Base-by-base conservation (phyloP, 169 alveolate species). In the Plasmodium vivax region DNA sequence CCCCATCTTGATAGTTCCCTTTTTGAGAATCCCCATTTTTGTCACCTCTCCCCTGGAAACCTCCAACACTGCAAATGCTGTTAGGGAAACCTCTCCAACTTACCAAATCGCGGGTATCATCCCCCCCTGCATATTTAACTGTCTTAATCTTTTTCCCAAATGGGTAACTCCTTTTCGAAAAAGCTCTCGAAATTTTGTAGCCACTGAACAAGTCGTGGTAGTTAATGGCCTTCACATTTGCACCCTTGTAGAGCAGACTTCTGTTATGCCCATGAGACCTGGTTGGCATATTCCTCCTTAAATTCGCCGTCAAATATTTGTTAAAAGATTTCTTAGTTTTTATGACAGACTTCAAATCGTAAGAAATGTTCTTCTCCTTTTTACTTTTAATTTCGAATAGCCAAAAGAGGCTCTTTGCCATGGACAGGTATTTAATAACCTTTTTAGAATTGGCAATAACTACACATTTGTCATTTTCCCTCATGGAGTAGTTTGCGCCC, bases 331-430 rank as follows among this genome's bases (percentile, higher is more conserved):
- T 80, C 74, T 88, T 80, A 14, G 94, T 88, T 80, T 88, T 58
- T 79, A 88, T 88, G 38, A 88, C 83, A 3, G 94, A 88, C 82
- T 88, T 88, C 83, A 88, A 88, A 80, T 88, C 90, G 74, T 88
- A 88, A 3, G 94, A 23, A 47, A 80, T 56, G 12, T 88, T 88
- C 34, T 88, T 72, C 32, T 62, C 51, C 19, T 88, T 88, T 81
- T 58, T 80, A n/a, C 84, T 88, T 58, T 79, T 80, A 41, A 88
- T 88, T 88, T 88, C 94, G 54, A 88, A 88, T 88, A 88, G 38
- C 94, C 94, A 88, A 88, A 47, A 88, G 45, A 88, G 58, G 82
- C 74, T 80, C 58, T 88, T 88, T 41, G 94, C 94, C 58, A 62
- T 88, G n/a, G 94, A 88, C 73, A 88, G 82, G 82, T 88, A 88